phyloP scores from a whole-genome alignment of 164 flowering plant genomes.

The Umbellularia californica region DNA sequence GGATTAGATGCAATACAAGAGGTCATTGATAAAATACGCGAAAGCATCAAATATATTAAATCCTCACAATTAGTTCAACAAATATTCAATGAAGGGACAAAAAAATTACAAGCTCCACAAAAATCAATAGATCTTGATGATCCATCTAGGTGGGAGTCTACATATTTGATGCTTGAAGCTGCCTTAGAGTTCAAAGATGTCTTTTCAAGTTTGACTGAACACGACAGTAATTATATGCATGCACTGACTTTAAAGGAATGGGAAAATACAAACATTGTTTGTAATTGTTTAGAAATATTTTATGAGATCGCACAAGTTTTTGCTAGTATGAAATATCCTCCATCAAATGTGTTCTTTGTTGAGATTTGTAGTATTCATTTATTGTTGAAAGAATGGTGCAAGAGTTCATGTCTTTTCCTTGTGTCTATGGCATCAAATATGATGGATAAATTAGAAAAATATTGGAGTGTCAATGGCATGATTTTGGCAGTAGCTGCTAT shows the following conservation, averaged over 20 bases:
- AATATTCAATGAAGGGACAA: constrained; percentile 49
- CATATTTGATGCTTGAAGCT: constrained; percentile 60
- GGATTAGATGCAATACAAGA: constrained; percentile 34
- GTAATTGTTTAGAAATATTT: constrained; percentile 49
- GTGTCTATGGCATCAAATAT: constrained; percentile 48
- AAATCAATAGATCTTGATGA: constrained; percentile 46
- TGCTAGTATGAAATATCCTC: constrained; percentile 37
- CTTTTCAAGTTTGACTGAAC: constrained; percentile 41
- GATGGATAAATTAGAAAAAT: constrained; percentile 50
- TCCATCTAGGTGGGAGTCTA: constrained; percentile 51
- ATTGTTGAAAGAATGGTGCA: constrained; percentile 43
- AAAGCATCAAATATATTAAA: constrained; percentile 49
- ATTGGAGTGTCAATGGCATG: constrained; percentile 55
- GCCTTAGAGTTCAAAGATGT: constrained; percentile 49
- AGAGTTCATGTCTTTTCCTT: constrained; percentile 43
- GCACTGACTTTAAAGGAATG: constrained; percentile 67
- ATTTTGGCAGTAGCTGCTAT: constrained; percentile 53
- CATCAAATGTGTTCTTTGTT: constrained; percentile 52
- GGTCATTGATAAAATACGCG: constrained; percentile 43
- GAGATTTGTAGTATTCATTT: constrained; percentile 59
- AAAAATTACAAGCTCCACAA: constrained; percentile 36
- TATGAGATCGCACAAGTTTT: constrained; percentile 56
- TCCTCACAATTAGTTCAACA: constrained; percentile 41
- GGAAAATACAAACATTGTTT: constrained; percentile 52
- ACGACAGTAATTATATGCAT: constrained; percentile 32